phyloP scores from a whole-genome alignment of 768 basidiomycete genomes.

The Amanita thiersii region DNA sequence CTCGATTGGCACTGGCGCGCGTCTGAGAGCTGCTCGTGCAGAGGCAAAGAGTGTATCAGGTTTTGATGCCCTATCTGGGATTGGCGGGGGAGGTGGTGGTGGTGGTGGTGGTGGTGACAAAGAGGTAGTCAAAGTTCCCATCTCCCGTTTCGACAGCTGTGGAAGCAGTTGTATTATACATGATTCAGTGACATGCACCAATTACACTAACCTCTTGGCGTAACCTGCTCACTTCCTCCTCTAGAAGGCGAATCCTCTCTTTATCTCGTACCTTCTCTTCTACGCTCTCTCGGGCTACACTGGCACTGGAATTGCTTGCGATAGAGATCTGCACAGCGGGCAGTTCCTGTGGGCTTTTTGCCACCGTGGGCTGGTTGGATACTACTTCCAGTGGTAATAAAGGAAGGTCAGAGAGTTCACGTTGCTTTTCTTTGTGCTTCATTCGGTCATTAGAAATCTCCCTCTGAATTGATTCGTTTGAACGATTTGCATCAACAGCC shows the following conservation, averaged over 20 bases:
- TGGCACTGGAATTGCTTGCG: too few relatives aligned
- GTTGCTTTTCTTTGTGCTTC: too few relatives aligned
- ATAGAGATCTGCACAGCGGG: too few relatives aligned
- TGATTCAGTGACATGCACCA: background rate
- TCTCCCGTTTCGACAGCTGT: conserved; percentile 37
- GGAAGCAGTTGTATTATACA: conserved; percentile 1
- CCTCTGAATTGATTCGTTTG: too few relatives aligned
- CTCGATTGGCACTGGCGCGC: conserved; percentile 47
- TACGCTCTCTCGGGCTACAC: conserved; percentile 14
- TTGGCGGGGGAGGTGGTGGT: conserved; percentile 22
- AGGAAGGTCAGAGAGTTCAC: too few relatives aligned
- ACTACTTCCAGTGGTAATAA: too few relatives aligned
- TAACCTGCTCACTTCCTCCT: conserved; percentile 54
- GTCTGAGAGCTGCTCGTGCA: conserved; percentile 62
- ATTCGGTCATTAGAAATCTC: too few relatives aligned
- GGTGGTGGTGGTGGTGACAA: conserved; percentile 33
- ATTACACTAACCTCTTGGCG: conserved; percentile 42
- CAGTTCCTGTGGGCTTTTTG: too few relatives aligned
- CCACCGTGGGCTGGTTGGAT: too few relatives aligned
- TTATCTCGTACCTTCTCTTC: conserved; percentile 50
- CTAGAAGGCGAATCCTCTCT: conserved; percentile 52
- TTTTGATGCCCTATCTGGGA: conserved; percentile 24
- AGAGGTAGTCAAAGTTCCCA: conserved; percentile 15
- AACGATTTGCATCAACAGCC: too few relatives aligned
- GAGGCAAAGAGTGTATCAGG: conserved; percentile 38